These are phyloP conservation scores for Leptomonas pyrrhocoris DNA, from an alignment of 208 protist species.

Conservation along the genomic window DNA sequence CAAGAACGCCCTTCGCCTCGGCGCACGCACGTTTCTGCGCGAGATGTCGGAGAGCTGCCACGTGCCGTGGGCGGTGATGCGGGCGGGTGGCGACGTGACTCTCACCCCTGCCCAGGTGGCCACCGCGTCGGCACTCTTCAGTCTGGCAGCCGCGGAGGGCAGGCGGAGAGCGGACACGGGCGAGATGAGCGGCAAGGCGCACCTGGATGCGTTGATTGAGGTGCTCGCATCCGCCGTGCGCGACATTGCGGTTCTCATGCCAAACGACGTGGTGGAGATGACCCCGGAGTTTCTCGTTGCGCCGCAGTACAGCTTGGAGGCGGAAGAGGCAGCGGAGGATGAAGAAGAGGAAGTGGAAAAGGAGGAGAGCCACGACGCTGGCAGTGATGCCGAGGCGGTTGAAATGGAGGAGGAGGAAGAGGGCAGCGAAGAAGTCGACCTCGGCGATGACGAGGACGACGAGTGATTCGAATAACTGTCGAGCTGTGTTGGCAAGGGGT, in stretches of 20 bases:
- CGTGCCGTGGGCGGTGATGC: constrained; percentile 89
- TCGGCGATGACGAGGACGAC: constrained; percentile 33
- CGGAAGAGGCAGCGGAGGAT: constrained; percentile 31
- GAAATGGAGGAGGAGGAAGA: constrained; percentile 29
- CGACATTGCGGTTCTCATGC: constrained; percentile 69
- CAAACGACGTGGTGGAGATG: constrained; percentile 85
- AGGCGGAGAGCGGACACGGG: constrained; percentile 40
- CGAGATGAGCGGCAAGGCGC: constrained; percentile 40
- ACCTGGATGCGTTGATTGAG: constrained; percentile 61
- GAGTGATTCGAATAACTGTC: constrained; percentile 10
- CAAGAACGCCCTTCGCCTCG: constrained; percentile 72
- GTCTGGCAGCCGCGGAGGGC: constrained; percentile 51
- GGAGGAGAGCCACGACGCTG: constrained; percentile 43
- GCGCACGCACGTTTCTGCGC: constrained; percentile 82
- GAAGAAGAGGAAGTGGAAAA: constrained; percentile 39
- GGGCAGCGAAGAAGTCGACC: constrained; percentile 34
- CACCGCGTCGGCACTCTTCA: constrained; percentile 60
- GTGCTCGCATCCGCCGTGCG: constrained; percentile 54
- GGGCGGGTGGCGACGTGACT: constrained; percentile 42
- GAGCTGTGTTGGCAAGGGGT: not conserved
- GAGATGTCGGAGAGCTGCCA: constrained; percentile 78
- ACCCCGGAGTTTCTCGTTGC: constrained; percentile 70
- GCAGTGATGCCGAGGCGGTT: constrained; percentile 29
- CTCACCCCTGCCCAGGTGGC: constrained; percentile 61
- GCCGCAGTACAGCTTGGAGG: constrained; percentile 66